These are phyloP conservation scores for Musa beccarii DNA, from an alignment of 176 grass and related monocot species.

Conservation along the genomic window DNA sequence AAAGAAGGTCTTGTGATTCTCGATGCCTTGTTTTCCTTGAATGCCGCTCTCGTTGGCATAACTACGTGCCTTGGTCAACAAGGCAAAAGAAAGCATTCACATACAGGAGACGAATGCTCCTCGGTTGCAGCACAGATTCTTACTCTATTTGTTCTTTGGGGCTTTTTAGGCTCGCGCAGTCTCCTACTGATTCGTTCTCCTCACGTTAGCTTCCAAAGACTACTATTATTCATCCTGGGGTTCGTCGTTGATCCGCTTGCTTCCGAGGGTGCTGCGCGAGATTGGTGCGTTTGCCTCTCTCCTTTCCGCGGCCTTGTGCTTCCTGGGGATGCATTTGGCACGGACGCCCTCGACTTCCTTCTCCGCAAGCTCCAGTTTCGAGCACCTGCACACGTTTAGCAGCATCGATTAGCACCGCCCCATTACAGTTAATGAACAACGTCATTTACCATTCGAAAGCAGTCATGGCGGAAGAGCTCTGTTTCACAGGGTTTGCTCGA, in stretches of 20 bases:
- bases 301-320: not conserved
- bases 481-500: too few species aligned
- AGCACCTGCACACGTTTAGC: not conserved
- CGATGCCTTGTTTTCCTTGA: conserved; percentile 1
- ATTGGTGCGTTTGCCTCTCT: not conserved
- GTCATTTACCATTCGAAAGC: too few species aligned
- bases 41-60: not conserved
- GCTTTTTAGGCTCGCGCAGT: conserved; percentile 1
- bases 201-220: not conserved
- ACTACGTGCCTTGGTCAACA: conserved; percentile 2
- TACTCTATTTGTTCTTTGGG: not conserved
- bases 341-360: conserved; percentile 2
- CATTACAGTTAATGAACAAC: not conserved
- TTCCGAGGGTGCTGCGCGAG: conserved; percentile 4
- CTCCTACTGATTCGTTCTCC: not conserved
- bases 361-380: conserved; percentile 1
- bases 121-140: not conserved
- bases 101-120: not conserved
- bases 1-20: not conserved
- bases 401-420: not conserved
- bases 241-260: conserved; percentile 4
- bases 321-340: conserved; percentile 4
- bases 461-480: too few species aligned
- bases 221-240: not conserved
- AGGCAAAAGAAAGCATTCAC: not conserved